Conservation (phyloP, 2,329 filamentous ascomycete species). For the Fusarium phyllophilum region DNA sequence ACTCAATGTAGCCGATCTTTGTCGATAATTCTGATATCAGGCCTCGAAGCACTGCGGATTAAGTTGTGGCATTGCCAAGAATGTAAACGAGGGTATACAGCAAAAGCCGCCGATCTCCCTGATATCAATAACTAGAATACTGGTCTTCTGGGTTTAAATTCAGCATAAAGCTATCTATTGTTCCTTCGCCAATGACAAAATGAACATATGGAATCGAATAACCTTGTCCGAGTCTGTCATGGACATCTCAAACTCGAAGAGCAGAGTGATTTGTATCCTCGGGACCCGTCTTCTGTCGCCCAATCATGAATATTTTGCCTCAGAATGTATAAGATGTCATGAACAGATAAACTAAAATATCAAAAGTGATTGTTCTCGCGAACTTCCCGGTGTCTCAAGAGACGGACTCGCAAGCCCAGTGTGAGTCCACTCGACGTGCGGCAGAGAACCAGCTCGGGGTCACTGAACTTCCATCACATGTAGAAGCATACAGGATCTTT, state of each 20-base stretch:
- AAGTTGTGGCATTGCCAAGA: too few species aligned
- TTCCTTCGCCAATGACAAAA: accelerated
- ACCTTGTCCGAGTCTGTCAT: too few species aligned
- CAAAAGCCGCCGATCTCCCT: accelerated
- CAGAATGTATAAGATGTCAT: too few species aligned
- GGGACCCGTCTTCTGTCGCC: too few species aligned
- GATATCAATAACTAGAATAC: accelerated
- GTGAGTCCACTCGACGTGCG: too few species aligned
- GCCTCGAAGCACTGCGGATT: accelerated
- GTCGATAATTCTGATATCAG: accelerated
- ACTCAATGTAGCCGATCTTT: accelerated
- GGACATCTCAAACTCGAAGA: not conserved
- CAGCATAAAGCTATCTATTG: accelerated
- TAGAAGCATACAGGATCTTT: not conserved
- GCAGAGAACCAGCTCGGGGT: too few species aligned
- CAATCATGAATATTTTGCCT: too few species aligned
- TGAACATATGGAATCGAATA: accelerated
- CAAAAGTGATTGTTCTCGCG: too few species aligned
- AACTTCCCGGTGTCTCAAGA: too few species aligned
- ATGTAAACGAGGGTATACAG: accelerated
- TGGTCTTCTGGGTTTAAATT: accelerated
- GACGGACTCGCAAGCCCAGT: too few species aligned
- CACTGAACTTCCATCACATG: not conserved
- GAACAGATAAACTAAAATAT: too few species aligned
- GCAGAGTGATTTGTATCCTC: too few species aligned